phyloP scores from a whole-genome alignment of 2,329 filamentous ascomycete species.

The Cordyceps cicadae region DNA sequence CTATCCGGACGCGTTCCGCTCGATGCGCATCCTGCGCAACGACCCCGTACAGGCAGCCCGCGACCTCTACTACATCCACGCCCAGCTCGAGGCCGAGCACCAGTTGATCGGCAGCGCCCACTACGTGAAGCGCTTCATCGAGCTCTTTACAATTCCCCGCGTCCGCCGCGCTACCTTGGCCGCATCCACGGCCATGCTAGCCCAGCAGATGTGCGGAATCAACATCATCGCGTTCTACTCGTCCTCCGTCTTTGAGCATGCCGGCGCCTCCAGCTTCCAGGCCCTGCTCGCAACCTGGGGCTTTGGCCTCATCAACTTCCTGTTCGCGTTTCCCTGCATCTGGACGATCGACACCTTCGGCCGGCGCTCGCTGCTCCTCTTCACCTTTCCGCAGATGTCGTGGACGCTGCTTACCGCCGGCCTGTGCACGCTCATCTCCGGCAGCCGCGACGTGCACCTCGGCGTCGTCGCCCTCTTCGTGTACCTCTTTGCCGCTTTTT shows the following conservation, averaged over 20 bases:
- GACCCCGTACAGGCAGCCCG: conserved; percentile 49
- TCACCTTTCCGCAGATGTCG: conserved; percentile 35
- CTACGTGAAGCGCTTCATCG: conserved; percentile 53
- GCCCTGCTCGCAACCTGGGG: conserved; percentile 53
- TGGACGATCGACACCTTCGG: conserved; percentile 53
- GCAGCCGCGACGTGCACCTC: conserved; percentile 23
- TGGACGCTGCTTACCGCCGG: conserved; percentile 33
- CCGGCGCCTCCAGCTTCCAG: conserved; percentile 45
- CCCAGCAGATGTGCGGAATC: conserved; percentile 62
- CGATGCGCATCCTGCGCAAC: conserved; percentile 44
- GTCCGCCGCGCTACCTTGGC: conserved; percentile 66
- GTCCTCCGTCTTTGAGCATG: conserved; percentile 51
- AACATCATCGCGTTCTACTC: conserved; percentile 74
- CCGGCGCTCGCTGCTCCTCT: conserved; percentile 39
- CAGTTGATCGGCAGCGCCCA: conserved; percentile 41
- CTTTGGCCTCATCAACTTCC: conserved; percentile 49
- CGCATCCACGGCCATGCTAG: conserved; percentile 72
- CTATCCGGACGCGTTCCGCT: conserved; percentile 51
- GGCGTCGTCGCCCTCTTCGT: conserved; percentile 48
- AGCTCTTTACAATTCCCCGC: conserved; percentile 62
- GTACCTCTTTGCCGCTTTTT: conserved; percentile 46
- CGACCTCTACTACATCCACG: conserved; percentile 57
- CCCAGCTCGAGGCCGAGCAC: conserved; percentile 53
- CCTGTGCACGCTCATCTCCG: conserved; percentile 44
- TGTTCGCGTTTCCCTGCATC: conserved; percentile 50